Conservation (phyloP, 805 yeast species). For the Myxozyma neglecta region DNA sequence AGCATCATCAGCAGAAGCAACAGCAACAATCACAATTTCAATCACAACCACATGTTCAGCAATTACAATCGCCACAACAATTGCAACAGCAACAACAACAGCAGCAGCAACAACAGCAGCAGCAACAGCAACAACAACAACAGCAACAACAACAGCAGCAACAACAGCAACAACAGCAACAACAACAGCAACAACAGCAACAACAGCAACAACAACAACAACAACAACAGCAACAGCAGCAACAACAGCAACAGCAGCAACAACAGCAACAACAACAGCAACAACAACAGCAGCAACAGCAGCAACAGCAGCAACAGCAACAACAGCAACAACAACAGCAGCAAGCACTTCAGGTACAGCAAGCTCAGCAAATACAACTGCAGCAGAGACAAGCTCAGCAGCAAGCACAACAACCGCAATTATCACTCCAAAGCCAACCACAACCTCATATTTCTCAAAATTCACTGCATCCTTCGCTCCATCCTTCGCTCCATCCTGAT, state of each 20-base stretch:
- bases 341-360: not conserved
- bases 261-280: constrained; percentile 6
- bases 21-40: not conserved
- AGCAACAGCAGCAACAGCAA: not conserved
- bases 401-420: no score
- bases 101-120: not conserved
- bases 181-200: constrained; percentile 1
- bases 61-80: not conserved
- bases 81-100: constrained; percentile 1
- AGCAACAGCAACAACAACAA: not conserved
- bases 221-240: constrained; percentile 3
- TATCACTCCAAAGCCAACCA: no score
- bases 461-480: no score
- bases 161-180: not conserved
- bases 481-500: no score
- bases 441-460: no score
- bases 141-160: constrained; percentile 1
- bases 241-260: not conserved
- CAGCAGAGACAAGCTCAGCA: no score
- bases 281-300: not conserved
- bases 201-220: constrained; percentile 1
- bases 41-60: not conserved
- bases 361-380: no score
- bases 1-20: not conserved
- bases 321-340: not conserved